Conservation (phyloP, 2,329 filamentous ascomycete species). For the Cladosporium sp. region DNA sequence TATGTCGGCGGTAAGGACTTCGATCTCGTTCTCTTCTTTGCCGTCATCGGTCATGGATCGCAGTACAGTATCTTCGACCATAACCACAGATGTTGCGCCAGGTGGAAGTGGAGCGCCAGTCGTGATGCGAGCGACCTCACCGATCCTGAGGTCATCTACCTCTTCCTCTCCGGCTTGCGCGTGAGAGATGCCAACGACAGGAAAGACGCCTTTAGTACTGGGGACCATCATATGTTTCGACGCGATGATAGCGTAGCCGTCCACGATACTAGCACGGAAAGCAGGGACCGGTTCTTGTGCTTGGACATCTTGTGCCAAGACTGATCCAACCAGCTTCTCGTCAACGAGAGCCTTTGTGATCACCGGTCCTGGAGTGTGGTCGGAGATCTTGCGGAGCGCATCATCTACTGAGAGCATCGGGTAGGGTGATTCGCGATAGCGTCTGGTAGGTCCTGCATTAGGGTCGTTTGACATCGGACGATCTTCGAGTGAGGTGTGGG, state of each 20-base stretch:
- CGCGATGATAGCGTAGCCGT: conserved; percentile 84
- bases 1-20: conserved; percentile 75
- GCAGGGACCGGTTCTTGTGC: conserved; percentile 83
- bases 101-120: conserved; percentile 88
- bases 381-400: conserved; percentile 67
- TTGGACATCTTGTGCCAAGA: conserved; percentile 77
- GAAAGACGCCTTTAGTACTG: conserved; percentile 72
- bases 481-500: conserved; percentile 66
- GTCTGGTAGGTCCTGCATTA: conserved; percentile 56
- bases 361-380: conserved; percentile 64
- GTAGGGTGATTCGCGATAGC: conserved; percentile 83
- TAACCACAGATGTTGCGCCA: conserved; percentile 86
- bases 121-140: conserved; percentile 83
- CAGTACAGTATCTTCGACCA: conserved; percentile 90
- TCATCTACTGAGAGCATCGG: conserved; percentile 85
- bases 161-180: conserved; percentile 70
- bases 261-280: conserved; percentile 92
- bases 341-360: conserved; percentile 59
- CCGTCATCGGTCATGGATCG: conserved; percentile 72
- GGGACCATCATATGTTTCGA: conserved; percentile 37
- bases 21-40: conserved; percentile 79
- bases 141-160: conserved; percentile 60
- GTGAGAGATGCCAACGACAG: conserved; percentile 81
- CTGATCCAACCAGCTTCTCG: conserved; percentile 64
- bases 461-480: conserved; percentile 57